Base-by-base conservation (phyloP, 179 eudicot genomes). In the Gypsophila paniculata region DNA sequence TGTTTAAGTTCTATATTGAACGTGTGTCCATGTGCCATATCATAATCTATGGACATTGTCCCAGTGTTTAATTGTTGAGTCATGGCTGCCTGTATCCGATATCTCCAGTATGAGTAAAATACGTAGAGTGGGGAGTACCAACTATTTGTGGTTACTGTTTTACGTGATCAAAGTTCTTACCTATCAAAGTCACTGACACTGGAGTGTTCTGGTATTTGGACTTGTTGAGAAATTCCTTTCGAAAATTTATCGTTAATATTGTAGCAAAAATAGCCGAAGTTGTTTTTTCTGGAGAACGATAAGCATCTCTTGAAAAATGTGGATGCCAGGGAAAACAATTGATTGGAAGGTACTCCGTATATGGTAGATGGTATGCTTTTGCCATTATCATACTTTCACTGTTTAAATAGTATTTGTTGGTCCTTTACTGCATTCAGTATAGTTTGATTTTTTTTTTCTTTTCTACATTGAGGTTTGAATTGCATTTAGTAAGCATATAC, bases 381-480 rank as follows among this genome's bases (percentile, higher is more conserved):
- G 4, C 18, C 36, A 60, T 61, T 7, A 32, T 25, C 13, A 14
- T 15, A 6, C 13, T 13, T 63, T 14, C 49, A 36, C 14, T 38
- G n/a, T 63, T 38, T 65, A 65, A 42, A 6, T 59, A 36, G 25
- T 68, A 44, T 69, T 73, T 38, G n/a, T 51, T 18, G 17, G 21
- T 73, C 32, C 23, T 53, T 42, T 8, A 6, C 0, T 17, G 3
- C 49, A 63, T 63, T 32, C 22, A 6, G 22, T n/a, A 42, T 23
- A 12, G 2, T 15, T 48, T 18, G 13, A 4, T 36, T 13, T 36
- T 4, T 29, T 65, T 19, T 14, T n/a, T n/a, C n/a, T n/a, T n/a
- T n/a, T n/a, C n/a, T n/a, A n/a, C n/a, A n/a, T n/a, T 34, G 57
- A 57, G 39, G 54, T 25, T 42, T 48, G 32, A 59, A 29, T 29